Base-by-base conservation (phyloP, 768 basidiomycete genomes). In the Lactarius psammicola region DNA sequence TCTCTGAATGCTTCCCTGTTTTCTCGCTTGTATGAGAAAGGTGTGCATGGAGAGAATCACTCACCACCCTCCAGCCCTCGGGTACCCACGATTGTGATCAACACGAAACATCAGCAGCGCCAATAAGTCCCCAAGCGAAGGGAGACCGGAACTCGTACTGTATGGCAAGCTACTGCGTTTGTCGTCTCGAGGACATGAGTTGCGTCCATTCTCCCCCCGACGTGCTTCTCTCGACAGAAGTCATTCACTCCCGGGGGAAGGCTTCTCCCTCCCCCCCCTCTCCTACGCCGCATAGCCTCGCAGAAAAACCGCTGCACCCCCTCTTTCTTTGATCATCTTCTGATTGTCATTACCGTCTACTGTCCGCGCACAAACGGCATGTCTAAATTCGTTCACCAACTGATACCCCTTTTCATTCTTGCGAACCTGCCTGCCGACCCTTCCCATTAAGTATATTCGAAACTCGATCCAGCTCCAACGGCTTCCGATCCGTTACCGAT, bases 351-450 rank as follows among this genome's bases (percentile, higher is more conserved):
- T 17, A 46, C 42, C 59, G 42, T 46, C 28, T 49, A 42, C 5
- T 4, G 30, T 33, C 54, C 30, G 31, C 54, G 31, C 30, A 11
- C 54, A 55, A 33, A 33, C 54, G 20, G 54, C 54, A 55, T 55
- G 54, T 18, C 54, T 23, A 26, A 51, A 26, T 51, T 15, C 49
- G 49, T 51, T 26, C 26, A 26, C 26, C 49, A 55, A 55, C 31
- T 55, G 28, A 33, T 55, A 55, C 54, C 54, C 54, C 54, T 55
- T 55, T 55, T 55, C 30, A 55, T 33, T 55, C 30, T n/a, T 31
- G 54, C 54, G 17, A 46, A 23, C 28, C 53, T 20, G n/a, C 31
- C 53, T 17, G 18, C 53, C 26, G 11, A 9, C 53, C 28, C 18
- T 23, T 26, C 46, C n/a, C 10, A 51, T 51, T 51, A 26, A 28